Base-by-base conservation (phyloP, 371 early-diverging fungal species). In the Mucor irregularis region DNA sequence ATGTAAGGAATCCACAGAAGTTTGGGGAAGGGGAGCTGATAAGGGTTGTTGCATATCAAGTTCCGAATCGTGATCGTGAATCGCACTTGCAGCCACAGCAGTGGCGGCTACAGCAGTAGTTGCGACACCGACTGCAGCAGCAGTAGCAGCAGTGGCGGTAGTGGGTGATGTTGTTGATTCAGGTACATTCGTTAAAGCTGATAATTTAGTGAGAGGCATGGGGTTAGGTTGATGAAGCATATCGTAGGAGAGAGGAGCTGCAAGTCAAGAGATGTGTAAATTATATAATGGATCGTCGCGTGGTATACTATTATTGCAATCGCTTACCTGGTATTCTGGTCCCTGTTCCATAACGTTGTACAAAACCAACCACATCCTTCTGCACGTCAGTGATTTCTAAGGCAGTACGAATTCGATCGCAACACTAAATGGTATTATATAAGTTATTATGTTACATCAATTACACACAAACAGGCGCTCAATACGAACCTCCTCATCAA, bases 401-500 rank as follows among this genome's bases (percentile, higher is more conserved):
- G 28, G 74, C 65, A 7, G 69, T 65, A 5, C 71, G 73, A 29
- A 78, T 71, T 34, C 71, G 60, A 34, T 73, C 74, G 53, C 73
- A 72, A 43, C 72, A 64, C 70, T 71, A 49, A n/a, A 24, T 22
- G n/a, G 4, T 13, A 22, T 38, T 17, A 19, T 5, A 17, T 38
- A 16, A 42, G 25, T 24, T 16, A 24, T 16, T 16, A 40, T 40
- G 3, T 43, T 25, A 9, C 29, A 28, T 4, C 29, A 5, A 21
- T 29, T 45, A 16, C 25, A 10, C 16, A 26, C 6, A 26, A 26
- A 7, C 5, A 25, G 17, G 44, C 6, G 10, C 11, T 28, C 11
- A 7, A 11, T 16, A 3, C 21, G 43, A 70, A 72, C 76, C 62
- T 73, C 70, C 34, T 78, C 78, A 62, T 78, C 75, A 26, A 73